phyloP scores from a whole-genome alignment of 495 filamentous ascomycete species.

The Tirmania nivea region DNA sequence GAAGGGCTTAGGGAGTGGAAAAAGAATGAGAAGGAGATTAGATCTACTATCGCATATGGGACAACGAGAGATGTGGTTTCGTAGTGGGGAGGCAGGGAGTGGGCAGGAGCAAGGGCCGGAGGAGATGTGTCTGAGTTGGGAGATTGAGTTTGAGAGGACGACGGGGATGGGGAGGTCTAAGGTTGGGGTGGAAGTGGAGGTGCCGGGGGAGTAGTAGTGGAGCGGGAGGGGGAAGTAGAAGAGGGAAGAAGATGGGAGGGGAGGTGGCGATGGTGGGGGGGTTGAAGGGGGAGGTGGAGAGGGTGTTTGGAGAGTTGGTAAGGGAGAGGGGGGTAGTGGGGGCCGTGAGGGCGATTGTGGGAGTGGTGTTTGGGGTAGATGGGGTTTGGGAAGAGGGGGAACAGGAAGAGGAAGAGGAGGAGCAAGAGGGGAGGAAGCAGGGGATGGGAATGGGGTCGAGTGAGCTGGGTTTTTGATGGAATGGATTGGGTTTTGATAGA shows the following conservation, averaged over 20 bases:
- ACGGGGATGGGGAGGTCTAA: neutral
- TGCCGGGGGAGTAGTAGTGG: neutral
- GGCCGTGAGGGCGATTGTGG: neutral
- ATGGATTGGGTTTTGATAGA: too few species aligned
- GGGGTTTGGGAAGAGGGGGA: neutral
- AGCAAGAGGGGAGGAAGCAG: neutral
- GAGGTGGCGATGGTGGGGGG: slow-evolving; percentile 1
- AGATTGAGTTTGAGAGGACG: neutral
- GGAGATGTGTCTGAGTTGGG: neutral
- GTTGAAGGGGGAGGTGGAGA: neutral
- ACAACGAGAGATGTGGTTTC: too few species aligned
- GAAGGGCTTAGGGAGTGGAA: neutral
- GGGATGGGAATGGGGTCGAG: too few species aligned
- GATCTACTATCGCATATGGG: too few species aligned
- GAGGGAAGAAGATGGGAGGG: neutral
- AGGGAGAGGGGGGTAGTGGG: neutral
- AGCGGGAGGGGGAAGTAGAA: neutral
- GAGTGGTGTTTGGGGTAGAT: neutral
- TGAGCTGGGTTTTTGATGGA: too few species aligned
- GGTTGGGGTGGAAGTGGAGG: neutral
- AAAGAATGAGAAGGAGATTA: neutral
- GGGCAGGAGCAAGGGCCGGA: neutral
- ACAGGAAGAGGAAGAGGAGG: neutral
- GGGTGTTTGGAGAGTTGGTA: neutral
- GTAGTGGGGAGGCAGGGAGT: neutral